phyloP scores from a whole-genome alignment of 139 green algal genomes.

The Limnomonas spitsbergensis region DNA sequence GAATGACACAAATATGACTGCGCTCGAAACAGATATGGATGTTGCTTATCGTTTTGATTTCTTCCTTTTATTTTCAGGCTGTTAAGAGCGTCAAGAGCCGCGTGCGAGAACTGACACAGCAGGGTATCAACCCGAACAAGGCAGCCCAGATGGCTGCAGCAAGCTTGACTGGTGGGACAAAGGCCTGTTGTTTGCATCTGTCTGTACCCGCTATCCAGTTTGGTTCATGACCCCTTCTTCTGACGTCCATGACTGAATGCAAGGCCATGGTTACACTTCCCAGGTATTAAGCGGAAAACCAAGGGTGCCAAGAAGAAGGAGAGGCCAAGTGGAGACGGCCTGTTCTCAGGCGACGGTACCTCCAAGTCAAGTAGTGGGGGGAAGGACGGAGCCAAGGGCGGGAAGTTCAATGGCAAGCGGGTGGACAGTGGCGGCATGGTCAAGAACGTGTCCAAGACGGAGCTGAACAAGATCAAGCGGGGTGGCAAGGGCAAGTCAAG shows the following conservation, averaged over 20 bases:
- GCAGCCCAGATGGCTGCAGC: constrained; percentile 60
- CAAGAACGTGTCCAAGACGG: constrained; percentile 30
- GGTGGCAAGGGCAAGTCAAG: constrained; percentile 61
- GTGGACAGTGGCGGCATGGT: constrained; percentile 14
- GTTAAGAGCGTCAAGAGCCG: constrained; percentile 57
- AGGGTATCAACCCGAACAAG: constrained; percentile 55
- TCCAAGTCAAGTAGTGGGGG: background rate
- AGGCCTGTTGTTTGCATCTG: background rate
- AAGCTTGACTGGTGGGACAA: constrained; percentile 40
- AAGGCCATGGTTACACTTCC: background rate
- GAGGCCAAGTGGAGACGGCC: background rate
- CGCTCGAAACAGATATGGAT: too few relatives aligned
- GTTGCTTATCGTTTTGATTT: too few relatives aligned
- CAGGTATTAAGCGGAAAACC: constrained; percentile 25
- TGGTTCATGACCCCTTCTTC: background rate
- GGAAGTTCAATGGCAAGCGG: background rate
- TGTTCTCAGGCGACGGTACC: constrained; percentile 53
- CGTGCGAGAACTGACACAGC: constrained; percentile 50
- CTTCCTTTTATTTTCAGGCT: too few relatives aligned
- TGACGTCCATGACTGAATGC: background rate
- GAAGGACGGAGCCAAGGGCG: constrained; percentile 14
- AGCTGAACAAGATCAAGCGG: constrained; percentile 58
- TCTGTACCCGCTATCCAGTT: background rate
- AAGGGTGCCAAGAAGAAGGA: constrained; percentile 34
- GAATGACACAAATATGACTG: too few relatives aligned